A percentile compares a stretch with the other conserved stretches of the same genome.
These are phyloP conservation scores for Phialemonium atrogriseum DNA, from an alignment of 2,329 filamentous ascomycete species.

Conservation along the genomic window DNA sequence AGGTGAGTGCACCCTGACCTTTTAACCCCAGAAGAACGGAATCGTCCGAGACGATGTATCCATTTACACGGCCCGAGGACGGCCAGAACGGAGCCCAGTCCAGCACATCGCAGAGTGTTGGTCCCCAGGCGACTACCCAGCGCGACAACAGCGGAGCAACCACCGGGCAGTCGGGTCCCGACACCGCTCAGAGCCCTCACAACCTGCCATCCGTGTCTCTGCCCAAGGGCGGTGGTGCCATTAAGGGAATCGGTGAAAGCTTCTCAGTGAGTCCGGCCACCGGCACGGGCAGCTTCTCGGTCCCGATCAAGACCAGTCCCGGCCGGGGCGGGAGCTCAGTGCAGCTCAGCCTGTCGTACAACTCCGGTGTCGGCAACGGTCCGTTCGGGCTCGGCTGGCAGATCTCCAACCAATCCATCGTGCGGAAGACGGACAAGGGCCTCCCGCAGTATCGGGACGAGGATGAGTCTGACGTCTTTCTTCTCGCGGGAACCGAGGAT, in stretches of 20 bases:
- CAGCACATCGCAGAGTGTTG: no score
- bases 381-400: conserved; percentile 21
- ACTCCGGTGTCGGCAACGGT: conserved; percentile 19
- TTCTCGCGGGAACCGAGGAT: conserved; percentile 16
- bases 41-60: no score
- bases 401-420: conserved; percentile 10
- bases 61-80: no score
- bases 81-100: no score
- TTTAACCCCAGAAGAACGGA: no score
- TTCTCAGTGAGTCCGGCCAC: conserved; percentile 8
- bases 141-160: no score
- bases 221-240: background rate
- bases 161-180: no score
- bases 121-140: no score
- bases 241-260: background rate
- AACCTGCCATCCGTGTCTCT: background rate
- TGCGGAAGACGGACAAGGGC: conserved; percentile 15
- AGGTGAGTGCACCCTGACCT: no score
- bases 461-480: conserved; percentile 15
- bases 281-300: conserved; percentile 6
- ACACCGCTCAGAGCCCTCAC: no score
- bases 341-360: conserved; percentile 13
- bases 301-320: conserved; percentile 8
- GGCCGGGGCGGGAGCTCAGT: conserved; percentile 3
- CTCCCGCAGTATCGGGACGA: conserved; percentile 14